These are phyloP conservation scores for Alternaria brassicicola DNA, from an alignment of 2,329 filamentous ascomycete species.

Conservation along the genomic window DNA sequence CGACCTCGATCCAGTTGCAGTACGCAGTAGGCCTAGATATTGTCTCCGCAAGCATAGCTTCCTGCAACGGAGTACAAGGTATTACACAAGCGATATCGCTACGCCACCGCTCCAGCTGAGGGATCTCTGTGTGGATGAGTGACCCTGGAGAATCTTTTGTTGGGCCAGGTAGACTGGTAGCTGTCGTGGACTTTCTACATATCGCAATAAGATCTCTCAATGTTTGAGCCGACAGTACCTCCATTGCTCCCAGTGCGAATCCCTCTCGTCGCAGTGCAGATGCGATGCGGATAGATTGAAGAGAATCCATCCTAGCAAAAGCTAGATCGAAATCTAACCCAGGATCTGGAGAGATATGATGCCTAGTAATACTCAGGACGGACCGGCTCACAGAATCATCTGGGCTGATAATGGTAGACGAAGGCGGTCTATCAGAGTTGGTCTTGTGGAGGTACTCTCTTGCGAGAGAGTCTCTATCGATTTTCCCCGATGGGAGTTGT, in stretches of 20 bases:
- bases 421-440: slow-evolving; percentile 17
- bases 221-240: slow-evolving; percentile 65
- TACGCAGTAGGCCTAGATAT: slow-evolving; percentile 66
- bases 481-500: slow-evolving; percentile 80
- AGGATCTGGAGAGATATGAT: slow-evolving; percentile 51
- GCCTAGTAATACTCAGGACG: slow-evolving; percentile 52
- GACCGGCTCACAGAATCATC: slow-evolving; percentile 21
- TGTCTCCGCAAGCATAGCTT: slow-evolving; percentile 81
- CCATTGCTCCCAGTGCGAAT: slow-evolving; percentile 62
- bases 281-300: slow-evolving; percentile 67
- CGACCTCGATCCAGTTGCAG: slow-evolving; percentile 76
- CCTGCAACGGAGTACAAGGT: slow-evolving; percentile 75
- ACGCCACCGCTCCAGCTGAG: slow-evolving; percentile 19
- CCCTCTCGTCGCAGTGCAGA: slow-evolving; percentile 66
- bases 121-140: neutral
- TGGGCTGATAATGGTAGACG: slow-evolving; percentile 8
- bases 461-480: slow-evolving; percentile 71
- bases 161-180: neutral
- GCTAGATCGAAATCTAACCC: slow-evolving; percentile 54
- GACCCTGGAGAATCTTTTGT: neutral
- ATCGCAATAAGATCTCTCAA: slow-evolving; percentile 40
- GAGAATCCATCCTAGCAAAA: slow-evolving; percentile 69
- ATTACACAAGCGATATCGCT: slow-evolving; percentile 48
- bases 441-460: slow-evolving; percentile 56
- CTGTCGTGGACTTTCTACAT: slow-evolving; percentile 18